Conservation (phyloP, 129 eudicot species). For the Cynara cardunculus region DNA sequence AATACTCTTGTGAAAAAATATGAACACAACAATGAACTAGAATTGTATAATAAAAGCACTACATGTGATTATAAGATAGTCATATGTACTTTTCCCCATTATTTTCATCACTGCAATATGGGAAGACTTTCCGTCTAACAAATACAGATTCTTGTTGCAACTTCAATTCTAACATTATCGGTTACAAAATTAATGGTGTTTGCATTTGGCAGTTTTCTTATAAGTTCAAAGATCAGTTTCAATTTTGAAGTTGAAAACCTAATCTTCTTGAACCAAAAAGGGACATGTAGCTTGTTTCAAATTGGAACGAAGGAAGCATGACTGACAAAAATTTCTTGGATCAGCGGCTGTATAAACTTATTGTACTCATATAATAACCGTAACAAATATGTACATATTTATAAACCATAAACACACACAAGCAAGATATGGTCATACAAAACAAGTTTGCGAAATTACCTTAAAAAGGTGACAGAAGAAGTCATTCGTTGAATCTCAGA, state of each 20-base stretch:
- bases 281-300: neutral
- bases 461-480: slow-evolving; percentile 58
- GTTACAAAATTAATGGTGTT: neutral
- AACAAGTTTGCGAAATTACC: slow-evolving; percentile 27
- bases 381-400: neutral
- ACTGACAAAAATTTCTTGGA: neutral
- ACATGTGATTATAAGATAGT: neutral
- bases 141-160: neutral
- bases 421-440: neutral
- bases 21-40: neutral
- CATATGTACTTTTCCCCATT: neutral
- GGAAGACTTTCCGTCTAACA: neutral
- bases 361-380: neutral
- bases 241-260: neutral
- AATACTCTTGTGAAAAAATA: too few species aligned
- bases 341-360: neutral
- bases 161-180: neutral
- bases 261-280: neutral
- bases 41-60: neutral
- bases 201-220: neutral
- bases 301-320: neutral
- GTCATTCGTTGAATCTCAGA: slow-evolving; percentile 51
- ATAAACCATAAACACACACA: neutral
- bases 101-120: neutral
- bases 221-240: neutral